These are phyloP conservation scores for Ulota crispa DNA, from an alignment of 225 moss, liverwort and hornwort species.

Conservation along the genomic window DNA sequence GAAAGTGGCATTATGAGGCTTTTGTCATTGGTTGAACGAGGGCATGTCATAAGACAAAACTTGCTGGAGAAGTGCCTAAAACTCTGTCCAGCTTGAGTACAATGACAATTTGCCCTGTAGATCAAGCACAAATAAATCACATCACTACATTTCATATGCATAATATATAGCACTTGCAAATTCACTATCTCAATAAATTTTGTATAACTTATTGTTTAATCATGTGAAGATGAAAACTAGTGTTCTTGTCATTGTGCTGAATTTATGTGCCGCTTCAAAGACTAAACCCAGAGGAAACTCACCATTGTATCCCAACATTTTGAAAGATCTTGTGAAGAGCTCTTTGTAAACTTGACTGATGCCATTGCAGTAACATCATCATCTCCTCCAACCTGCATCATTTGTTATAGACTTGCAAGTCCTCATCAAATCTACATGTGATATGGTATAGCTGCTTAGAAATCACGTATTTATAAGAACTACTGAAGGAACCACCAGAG, in stretches of 20 bases:
- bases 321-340: constrained; percentile 49
- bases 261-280: not conserved
- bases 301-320: no score
- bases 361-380: constrained; percentile 81
- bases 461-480: constrained; percentile 1
- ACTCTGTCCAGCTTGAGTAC: constrained; percentile 65
- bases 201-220: not conserved
- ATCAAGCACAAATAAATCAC: not conserved
- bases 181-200: not conserved
- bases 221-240: not conserved
- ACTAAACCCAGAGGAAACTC: no score
- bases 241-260: not conserved
- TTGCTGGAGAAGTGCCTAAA: constrained; percentile 73
- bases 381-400: no score
- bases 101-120: constrained; percentile 79
- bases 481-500: not conserved
- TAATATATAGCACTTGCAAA: not conserved
- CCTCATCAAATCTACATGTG: not conserved
- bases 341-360: constrained; percentile 63
- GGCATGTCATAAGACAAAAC: constrained; percentile 90
- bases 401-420: not conserved
- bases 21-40: constrained; percentile 84
- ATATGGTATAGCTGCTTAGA: not conserved
- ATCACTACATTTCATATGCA: not conserved
- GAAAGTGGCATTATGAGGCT: no score